Conservation (phyloP, 2,329 filamentous ascomycete species). For the Biscogniauxia mediterranea region DNA sequence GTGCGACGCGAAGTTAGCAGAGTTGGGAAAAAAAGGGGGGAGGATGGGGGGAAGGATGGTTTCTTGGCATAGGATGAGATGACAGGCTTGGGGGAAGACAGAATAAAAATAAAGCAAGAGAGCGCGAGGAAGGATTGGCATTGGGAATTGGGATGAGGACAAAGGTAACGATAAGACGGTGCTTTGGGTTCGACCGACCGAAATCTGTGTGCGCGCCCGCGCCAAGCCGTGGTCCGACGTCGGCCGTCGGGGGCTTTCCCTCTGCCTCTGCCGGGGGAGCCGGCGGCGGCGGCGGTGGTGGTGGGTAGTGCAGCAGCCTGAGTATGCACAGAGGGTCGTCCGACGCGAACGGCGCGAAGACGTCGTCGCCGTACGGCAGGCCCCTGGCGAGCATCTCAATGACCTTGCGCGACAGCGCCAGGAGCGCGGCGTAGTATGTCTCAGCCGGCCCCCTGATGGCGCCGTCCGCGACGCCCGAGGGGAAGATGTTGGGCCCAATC, state of each 20-base stretch:
- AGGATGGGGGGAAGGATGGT: no score
- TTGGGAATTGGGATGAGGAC: background rate
- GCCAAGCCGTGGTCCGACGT: slow-evolving; percentile 19
- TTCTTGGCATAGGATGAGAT: background rate
- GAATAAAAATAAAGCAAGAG: no score
- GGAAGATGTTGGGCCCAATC: slow-evolving; percentile 25
- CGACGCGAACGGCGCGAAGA: slow-evolving; percentile 23
- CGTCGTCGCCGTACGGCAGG: slow-evolving; percentile 19
- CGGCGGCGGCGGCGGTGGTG: no score
- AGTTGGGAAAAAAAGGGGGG: no score
- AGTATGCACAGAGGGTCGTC: slow-evolving; percentile 23
- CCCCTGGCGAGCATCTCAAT: slow-evolving; percentile 25
- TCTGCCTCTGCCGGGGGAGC: slow-evolving; percentile 4
- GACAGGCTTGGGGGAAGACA: no score
- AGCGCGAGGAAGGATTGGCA: background rate
- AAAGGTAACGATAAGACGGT: background rate
- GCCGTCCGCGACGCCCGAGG: slow-evolving; percentile 13
- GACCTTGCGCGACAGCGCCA: slow-evolving; percentile 17
- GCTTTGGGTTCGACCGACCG: slow-evolving; percentile 9
- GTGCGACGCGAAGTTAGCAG: background rate
- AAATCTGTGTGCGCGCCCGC: slow-evolving; percentile 28
- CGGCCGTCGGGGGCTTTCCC: slow-evolving; percentile 12
- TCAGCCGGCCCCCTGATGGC: slow-evolving; percentile 19
- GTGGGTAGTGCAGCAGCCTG: slow-evolving; percentile 23
- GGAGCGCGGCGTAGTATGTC: slow-evolving; percentile 18